Base-by-base conservation (phyloP, 164 flowering plant genomes). In the Nymphaea thermarum region DNA sequence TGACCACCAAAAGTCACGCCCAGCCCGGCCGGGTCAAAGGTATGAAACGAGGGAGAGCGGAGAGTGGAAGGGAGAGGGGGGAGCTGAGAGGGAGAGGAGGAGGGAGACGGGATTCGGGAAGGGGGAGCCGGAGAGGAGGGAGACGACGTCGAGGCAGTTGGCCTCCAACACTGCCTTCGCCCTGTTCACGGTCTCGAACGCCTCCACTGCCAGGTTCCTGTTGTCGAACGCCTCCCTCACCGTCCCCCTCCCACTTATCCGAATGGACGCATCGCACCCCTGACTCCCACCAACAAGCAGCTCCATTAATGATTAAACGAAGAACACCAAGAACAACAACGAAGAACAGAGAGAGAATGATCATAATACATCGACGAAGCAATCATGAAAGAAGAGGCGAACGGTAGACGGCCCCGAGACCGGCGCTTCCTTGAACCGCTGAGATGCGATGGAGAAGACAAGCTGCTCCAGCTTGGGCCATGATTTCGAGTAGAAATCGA, bases 351-450 rank as follows among this genome's bases (percentile, higher is more conserved):
- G n/a, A n/a, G n/a, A n/a, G n/a, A n/a, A n/a, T n/a, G n/a, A n/a
- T n/a, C n/a, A n/a, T n/a, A n/a, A n/a, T 12, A 88, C 99, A 43
- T 88, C 84, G 14, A 94, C 96, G 60, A 94, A 94, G 83, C 99
- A 94, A 75, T 91, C 98, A 59, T 91, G 95, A 85, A 94, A 94
- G 89, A 94, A 91, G 74, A 94, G 93, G 66, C 99, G 93, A 60
- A 94, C 83, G 57, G 98, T 91, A 60, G 96, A 89, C 1, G 98
- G 92, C 0, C 76, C 96, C 5, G 91, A 77, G 44, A 83, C 72
- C 0, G 97, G 97, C 0, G 88, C 69, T 47, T 82, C 81, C 59
- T 73, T 72, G 81, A 85, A 85, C 76, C 75, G 85, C 47, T 86
- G 86, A 17, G 85, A 60, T 53, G 96, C 87, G 69, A 85, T 78